Evolutionary conservation across 306 rosid genomes (phyloP).

Genomic region (Aeschynomene evenia): DNA sequence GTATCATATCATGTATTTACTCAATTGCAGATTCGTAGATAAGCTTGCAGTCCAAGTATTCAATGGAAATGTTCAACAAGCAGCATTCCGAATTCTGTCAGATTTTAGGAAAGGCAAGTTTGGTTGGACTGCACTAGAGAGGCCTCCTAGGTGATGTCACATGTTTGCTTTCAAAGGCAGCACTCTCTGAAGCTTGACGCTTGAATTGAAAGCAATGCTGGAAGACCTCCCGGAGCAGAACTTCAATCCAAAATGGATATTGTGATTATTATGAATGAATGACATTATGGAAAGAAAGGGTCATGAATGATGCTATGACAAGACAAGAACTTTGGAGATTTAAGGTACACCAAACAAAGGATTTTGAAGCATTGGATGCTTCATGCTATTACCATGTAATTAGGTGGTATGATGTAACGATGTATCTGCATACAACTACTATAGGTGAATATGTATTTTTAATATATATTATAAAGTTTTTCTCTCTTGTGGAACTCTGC

Average conservation of each 20-base stretch:
- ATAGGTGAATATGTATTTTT: too few relatives aligned
- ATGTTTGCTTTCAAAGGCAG: conserved; percentile 18
- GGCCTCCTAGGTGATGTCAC: conserved; percentile 65
- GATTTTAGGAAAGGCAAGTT: conserved; percentile 90
- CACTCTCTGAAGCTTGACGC: neutral
- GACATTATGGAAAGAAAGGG: conserved; percentile 9
- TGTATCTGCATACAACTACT: neutral
- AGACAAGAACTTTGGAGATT: conserved; percentile 4
- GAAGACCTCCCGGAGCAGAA: conserved; percentile 19
- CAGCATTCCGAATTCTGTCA: conserved; percentile 69
- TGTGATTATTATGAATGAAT: conserved; percentile 14
- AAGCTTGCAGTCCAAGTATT: conserved; percentile 74
- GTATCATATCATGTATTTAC: neutral
- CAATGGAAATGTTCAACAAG: conserved; percentile 76
- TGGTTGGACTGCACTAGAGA: conserved; percentile 90
- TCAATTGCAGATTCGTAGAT: conserved; percentile 62
- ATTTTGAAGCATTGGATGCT: conserved; percentile 11
- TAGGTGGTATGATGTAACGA: conserved; percentile 15
- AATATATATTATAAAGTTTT: too few relatives aligned
- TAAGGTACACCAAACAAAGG: conserved; percentile 10
- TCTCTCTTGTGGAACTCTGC: too few relatives aligned
- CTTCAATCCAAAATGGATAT: neutral
- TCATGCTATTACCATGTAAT: conserved; percentile 23
- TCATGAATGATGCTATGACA: neutral
- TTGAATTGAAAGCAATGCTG: neutral